Evolutionary conservation across 805 yeast species (phyloP), one percentile per base, ranked within the genome.

Genomic region (Sungouiella thailandica): DNA sequence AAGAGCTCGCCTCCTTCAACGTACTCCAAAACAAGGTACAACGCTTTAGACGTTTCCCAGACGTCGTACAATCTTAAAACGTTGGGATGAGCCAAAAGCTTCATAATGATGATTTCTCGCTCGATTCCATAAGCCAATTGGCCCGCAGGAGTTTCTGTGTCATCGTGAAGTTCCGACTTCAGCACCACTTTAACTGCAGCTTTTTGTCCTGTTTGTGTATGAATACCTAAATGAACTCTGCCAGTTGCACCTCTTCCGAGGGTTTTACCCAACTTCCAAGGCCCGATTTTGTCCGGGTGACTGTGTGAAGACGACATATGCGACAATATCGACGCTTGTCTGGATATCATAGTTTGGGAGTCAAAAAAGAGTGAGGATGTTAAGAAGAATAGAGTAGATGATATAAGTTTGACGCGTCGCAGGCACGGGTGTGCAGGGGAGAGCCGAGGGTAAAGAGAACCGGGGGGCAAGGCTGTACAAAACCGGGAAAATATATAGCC

Each of bases 91-190:
- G 93, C 85, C 29, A 93, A 76, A 26, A 93, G 70, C 61, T 93
- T 93, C 98, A 90, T 93, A 48, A 93, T 93, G 49, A 93, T 89
- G 43, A 93, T 95, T 57, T 93, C 98, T 46, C 97, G 75, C 62
- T 93, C 98, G 28, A 93, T 90, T 25, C 98, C 98, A 56, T 90
- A 88, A 3, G 96, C 95, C 37, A 84, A 70, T 1, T 87, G 86
- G 14, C 44, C 49, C 39, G 44, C 42, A 13, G 53, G 42, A 16
- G 35, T 44, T 17, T 47, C 55, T 39, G 52, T 46, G 23, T 62
- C 70, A 19, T 65, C 62, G 43, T 58, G 67, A 39, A 73, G 54
- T 33, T 68, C 72, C 17, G 76, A 70, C 53, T 83, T 83, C 19
- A 88, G 81, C 1, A 83, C 88, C 26, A 84, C 87, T 55, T 84